Evolutionary conservation across 176 grass and related monocot species (phyloP), one percentile per base, ranked within the genome.

Genomic region (Eragrostis curvula): DNA sequence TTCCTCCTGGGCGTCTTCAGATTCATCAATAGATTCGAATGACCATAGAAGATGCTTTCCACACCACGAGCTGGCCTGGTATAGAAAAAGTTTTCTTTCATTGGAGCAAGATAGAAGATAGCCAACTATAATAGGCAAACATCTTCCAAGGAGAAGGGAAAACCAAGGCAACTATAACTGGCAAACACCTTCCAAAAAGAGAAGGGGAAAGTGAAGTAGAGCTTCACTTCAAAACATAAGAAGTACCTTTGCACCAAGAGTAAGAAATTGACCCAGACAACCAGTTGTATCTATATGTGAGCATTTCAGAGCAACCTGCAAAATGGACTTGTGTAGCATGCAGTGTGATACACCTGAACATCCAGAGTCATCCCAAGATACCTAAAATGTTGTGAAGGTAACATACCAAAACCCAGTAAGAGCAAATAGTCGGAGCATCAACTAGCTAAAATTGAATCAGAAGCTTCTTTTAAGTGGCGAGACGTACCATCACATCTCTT

Each of bases 41-140:
- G 55, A 84, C 69, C 42, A 84, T 42, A 60, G 39, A 43, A 95
- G 84, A 96, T 93, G 88, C 14, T 88, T 93, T 81, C 39, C 49
- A 85, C 93, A 98, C 93, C 96, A 98, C 47, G 72, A 90, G 62
- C 43, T 93, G 50, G 93, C 93, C 96, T 98, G 83, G 25, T 48
- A 87, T 41, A 76, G 23, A 72, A 21, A 73, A 76, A 66, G 23
- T 60, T 47, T 84, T 12, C 2, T 65, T 77, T 29, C 21, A 44
- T n/a, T 78, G n/a, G 64, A 86, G 78, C 3, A 49, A 44, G 32
- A 75, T 51, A 52, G 2, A 21, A 39, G 30, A 72, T 65, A 65
- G 5, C n/a, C 45, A 71, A 50, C n/a, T 49, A 78, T 16, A 72
- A 12, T 77, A 71, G 41, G 27, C 36, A 72, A 65, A 20, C 9